Percentiles rank a stretch among this genome's conserved stretches.
Conservation (phyloP, 225 moss, liverwort and hornwort species). For the Sphagnum tenellum region DNA sequence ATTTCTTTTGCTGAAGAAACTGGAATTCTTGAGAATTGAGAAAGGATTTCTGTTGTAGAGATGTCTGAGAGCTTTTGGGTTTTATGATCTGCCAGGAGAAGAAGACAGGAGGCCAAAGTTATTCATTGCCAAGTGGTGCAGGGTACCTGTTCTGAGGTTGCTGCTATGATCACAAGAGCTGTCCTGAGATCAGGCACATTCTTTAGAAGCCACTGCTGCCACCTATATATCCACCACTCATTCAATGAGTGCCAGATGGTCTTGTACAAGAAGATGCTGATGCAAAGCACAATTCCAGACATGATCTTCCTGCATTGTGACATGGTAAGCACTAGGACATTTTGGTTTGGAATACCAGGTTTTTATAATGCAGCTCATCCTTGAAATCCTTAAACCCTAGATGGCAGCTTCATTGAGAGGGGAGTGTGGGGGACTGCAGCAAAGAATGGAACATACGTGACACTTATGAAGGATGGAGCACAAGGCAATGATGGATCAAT, state of each 20-base stretch:
- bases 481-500: slow-evolving; percentile 52
- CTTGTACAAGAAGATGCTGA: slow-evolving; percentile 51
- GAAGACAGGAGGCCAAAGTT: slow-evolving; percentile 58
- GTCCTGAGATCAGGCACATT: slow-evolving; percentile 73
- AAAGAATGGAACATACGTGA: slow-evolving; percentile 88
- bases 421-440: slow-evolving; percentile 26
- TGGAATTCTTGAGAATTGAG: not conserved
- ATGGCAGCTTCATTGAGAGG: no score
- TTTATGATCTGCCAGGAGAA: slow-evolving; percentile 43
- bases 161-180: slow-evolving; percentile 74
- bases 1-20: no score
- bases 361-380: no score
- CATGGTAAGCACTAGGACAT: slow-evolving; percentile 31
- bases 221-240: slow-evolving; percentile 81
- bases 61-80: not conserved
- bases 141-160: slow-evolving; percentile 72
- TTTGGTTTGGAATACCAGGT: no score
- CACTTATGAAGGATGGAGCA: slow-evolving; percentile 64
- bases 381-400: no score
- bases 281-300: slow-evolving; percentile 41
- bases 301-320: slow-evolving; percentile 48
- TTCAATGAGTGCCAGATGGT: slow-evolving; percentile 65
- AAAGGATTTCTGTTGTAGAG: slow-evolving; percentile 1
- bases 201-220: slow-evolving; percentile 80
- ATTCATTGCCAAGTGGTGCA: slow-evolving; percentile 65